Evolutionary conservation across 768 basidiomycete genomes (phyloP).

Genomic region (Neoboletus brunneissimus): DNA sequence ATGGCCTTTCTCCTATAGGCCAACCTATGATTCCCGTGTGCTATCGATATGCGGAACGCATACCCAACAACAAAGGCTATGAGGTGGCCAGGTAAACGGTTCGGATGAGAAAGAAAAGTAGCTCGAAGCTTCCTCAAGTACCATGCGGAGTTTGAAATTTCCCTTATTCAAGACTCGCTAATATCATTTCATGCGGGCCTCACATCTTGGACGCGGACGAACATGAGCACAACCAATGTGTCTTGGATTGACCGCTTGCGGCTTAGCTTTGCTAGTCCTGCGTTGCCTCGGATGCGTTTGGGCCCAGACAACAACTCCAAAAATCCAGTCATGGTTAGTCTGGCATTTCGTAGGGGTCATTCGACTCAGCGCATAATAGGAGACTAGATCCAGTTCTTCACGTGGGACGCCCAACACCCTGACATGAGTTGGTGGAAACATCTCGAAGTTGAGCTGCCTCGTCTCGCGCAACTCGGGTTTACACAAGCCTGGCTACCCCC

Average conservation of each 20-base stretch:
- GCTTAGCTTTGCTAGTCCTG: constrained; percentile 30
- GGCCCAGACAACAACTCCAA: constrained; percentile 45
- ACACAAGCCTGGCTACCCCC: constrained; percentile 86
- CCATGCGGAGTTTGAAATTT: constrained; percentile 27
- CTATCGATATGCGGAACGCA: constrained; percentile 62
- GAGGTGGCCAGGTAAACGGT: constrained; percentile 46
- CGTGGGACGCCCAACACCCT: constrained; percentile 65
- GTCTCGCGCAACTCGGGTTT: constrained; percentile 62
- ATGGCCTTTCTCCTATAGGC: constrained; percentile 57
- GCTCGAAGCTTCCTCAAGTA: background rate
- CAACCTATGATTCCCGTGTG: constrained; percentile 43
- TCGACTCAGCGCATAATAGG: background rate
- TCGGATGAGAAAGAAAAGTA: constrained; percentile 12
- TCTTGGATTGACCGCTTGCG: constrained; percentile 26
- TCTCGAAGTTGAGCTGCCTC: constrained; percentile 62
- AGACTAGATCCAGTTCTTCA: constrained; percentile 75
- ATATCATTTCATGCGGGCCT: background rate
- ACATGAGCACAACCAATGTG: constrained; percentile 10
- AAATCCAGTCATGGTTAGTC: constrained; percentile 69
- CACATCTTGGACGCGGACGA: background rate
- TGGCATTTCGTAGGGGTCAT: background rate
- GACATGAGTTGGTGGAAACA: constrained; percentile 79
- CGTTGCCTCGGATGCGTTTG: constrained; percentile 60
- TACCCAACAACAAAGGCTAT: constrained; percentile 45
- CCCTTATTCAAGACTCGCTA: background rate